Base-by-base conservation (phyloP, 2,329 filamentous ascomycete species). In the Aspergillus pseudotamarii region DNA sequence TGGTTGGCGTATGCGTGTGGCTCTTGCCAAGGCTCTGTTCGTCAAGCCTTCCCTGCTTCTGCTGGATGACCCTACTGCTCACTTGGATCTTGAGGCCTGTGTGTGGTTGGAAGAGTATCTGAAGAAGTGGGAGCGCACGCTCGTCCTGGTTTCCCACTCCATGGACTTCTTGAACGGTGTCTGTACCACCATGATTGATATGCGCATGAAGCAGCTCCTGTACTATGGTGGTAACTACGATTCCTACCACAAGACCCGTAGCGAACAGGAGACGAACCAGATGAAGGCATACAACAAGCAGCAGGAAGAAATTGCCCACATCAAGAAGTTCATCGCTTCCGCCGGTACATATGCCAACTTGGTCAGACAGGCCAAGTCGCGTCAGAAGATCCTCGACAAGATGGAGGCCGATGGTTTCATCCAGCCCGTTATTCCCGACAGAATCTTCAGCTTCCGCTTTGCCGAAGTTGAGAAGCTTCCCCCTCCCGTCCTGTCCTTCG, bases 191-290 rank as follows among this genome's bases (percentile, higher is more conserved):
- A 98, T 99, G 94, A 93, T 99, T 74, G 96, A 99, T 76, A 98
- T 99, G 95, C 91, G 95, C 73, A 81, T 86, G 78, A 92, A 91
- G 83, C 84, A 91, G 79, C 91, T 99, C 72, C 81, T 94, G 69
- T 99, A 99, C 91, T 99, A 97, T 78, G 96, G 95, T 87, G 95
- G 96, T 88, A 98, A 99, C 88, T 99, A 98, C 88, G 95, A 99
- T 82, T 93, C 94, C 51, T 94, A 99, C 85, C 84, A 89, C 82
- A 99, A 98, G 91, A 98, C 94, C 58, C 89, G 94, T 66, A 83
- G 87, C 60, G 95, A 99, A 82, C 91, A 97, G 81, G 95, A 99
- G 83, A 89, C 90, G 80, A 99, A 99, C 85, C 95, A 99, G 85
- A 93, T 91, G 88, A 99, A 98, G 87, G 95, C 95, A 68, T 99